Conservation (phyloP, 768 basidiomycete genomes). For the Trametopsis cervina region DNA sequence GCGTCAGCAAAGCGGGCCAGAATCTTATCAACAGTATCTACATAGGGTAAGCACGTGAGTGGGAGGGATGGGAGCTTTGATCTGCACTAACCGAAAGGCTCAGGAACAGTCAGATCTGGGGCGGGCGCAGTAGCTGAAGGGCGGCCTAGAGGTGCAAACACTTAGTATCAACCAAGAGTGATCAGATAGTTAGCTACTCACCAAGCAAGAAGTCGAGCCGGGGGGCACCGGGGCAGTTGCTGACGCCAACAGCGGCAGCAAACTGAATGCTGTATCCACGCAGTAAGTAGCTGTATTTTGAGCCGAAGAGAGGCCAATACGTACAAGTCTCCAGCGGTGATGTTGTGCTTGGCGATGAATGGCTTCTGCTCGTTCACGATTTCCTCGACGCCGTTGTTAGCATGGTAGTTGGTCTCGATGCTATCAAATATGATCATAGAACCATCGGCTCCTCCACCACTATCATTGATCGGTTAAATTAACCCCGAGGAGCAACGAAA, state of each 20-base stretch:
- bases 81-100: constrained; percentile 15
- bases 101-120: constrained; percentile 18
- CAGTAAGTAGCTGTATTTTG: background rate
- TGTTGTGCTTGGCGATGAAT: constrained; percentile 29
- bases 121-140: constrained; percentile 11
- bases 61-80: background rate
- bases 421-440: constrained; percentile 40
- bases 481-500: too few relatives aligned
- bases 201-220: constrained; percentile 18
- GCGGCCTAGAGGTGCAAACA: background rate
- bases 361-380: constrained; percentile 23
- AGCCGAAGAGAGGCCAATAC: constrained; percentile 10
- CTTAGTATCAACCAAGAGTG: constrained; percentile 1
- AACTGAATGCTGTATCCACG: constrained; percentile 17
- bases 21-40: constrained; percentile 19
- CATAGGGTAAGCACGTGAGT: background rate
- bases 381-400: constrained; percentile 37
- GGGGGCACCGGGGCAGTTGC: constrained; percentile 25
- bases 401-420: constrained; percentile 35
- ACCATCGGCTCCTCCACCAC: constrained; percentile 35
- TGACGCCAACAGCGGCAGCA: constrained; percentile 21
- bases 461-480: background rate
- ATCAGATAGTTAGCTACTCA: background rate
- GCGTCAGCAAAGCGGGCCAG: constrained; percentile 21
- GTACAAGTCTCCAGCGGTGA: constrained; percentile 40